Evolutionary conservation across 129 eudicot species (phyloP).

Genomic region (Pulicaria dysenterica): DNA sequence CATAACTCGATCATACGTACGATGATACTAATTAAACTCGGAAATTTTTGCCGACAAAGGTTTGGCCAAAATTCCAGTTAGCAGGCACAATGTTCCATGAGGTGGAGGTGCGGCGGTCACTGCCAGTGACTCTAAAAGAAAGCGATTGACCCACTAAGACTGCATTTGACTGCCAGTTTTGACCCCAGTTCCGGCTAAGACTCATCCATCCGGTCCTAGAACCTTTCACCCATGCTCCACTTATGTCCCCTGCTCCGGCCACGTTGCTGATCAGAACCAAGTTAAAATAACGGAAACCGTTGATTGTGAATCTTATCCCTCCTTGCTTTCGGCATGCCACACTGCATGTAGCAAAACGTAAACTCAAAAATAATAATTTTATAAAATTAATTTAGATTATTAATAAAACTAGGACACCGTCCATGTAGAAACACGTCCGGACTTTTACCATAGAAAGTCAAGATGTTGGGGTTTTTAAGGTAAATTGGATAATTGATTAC

Average conservation of each 20-base stretch:
- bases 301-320: constrained; percentile 67
- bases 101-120: constrained; percentile 70
- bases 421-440: constrained; percentile 22
- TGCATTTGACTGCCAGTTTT: constrained; percentile 69
- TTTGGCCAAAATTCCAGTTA: constrained; percentile 77
- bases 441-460: constrained; percentile 20
- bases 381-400: too few species aligned
- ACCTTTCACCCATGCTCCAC: constrained; percentile 61
- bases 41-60: constrained; percentile 72
- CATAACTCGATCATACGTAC: too few species aligned
- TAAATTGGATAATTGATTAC: neutral
- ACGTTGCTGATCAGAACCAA: constrained; percentile 70
- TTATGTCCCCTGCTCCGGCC: constrained; percentile 82
- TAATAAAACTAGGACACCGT: constrained; percentile 4
- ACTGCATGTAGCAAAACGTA: constrained; percentile 27
- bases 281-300: constrained; percentile 76
- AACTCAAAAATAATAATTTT: too few species aligned
- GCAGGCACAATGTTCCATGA: constrained; percentile 65
- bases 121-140: constrained; percentile 63
- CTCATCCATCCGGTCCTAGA: constrained; percentile 64
- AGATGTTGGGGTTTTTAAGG: neutral
- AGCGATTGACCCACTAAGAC: constrained; percentile 68
- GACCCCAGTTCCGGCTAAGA: constrained; percentile 79
- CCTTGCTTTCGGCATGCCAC: constrained; percentile 72
- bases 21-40: constrained; percentile 47